Conservation (phyloP, 2,329 filamentous ascomycete genomes). For the Aspergillus latus region DNA sequence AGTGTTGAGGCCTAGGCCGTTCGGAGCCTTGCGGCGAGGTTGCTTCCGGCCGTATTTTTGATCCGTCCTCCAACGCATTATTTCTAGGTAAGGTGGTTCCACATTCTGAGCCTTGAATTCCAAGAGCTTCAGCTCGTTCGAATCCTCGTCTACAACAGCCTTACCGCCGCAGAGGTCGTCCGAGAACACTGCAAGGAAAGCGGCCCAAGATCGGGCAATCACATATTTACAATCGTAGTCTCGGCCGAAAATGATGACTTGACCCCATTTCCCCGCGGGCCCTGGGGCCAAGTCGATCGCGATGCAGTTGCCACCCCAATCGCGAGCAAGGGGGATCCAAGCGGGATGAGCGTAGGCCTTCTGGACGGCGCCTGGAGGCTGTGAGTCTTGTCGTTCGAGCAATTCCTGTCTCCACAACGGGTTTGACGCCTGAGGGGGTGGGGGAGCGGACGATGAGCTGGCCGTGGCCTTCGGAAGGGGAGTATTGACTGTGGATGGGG, state of each 20-base stretch:
- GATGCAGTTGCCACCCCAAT: constrained; percentile 98
- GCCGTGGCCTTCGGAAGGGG: constrained; percentile 69
- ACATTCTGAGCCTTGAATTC: constrained; percentile 88
- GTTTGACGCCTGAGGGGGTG: constrained; percentile 57
- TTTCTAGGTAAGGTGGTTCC: constrained; percentile 91
- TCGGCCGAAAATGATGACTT: constrained; percentile 92
- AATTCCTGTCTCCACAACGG: constrained; percentile 82
- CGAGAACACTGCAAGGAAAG: constrained; percentile 80
- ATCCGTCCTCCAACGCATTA: constrained; percentile 90
- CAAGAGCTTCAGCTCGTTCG: constrained; percentile 82
- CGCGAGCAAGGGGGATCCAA: constrained; percentile 94
- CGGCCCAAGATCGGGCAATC: constrained; percentile 84
- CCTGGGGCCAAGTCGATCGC: constrained; percentile 91
- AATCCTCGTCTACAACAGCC: constrained; percentile 90
- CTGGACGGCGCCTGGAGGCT: constrained; percentile 82
- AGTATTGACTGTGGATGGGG: constrained; percentile 53
- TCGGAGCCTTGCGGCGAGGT: constrained; percentile 50
- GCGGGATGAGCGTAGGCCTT: constrained; percentile 90
- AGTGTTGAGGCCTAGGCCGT: constrained; percentile 55
- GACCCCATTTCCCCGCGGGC: constrained; percentile 87
- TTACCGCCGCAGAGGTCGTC: constrained; percentile 90
- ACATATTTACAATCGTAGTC: constrained; percentile 99
- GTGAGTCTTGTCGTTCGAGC: constrained; percentile 78
- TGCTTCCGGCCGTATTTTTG: constrained; percentile 78
- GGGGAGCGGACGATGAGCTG: constrained; percentile 61